phyloP scores from a whole-genome alignment of 140 eudicot genomes.

The Senecio squalidus region DNA sequence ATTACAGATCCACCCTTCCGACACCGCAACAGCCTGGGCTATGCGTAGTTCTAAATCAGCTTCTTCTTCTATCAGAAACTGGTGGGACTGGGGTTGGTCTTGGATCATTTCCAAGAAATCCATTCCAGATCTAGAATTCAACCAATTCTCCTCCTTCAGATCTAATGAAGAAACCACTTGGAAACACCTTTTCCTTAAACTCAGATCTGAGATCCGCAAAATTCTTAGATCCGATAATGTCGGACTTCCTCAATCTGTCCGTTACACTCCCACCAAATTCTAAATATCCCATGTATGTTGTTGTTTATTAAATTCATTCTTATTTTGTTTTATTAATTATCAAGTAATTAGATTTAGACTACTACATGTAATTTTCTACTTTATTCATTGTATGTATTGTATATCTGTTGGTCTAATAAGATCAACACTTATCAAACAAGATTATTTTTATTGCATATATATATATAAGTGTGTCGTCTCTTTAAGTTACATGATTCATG shows the following conservation, averaged over 20 bases:
- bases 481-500: background rate
- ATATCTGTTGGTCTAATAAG: no score
- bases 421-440: no score
- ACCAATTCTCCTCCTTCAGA: conserved; percentile 33
- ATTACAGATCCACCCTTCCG: conserved; percentile 40
- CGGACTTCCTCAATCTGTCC: conserved; percentile 56
- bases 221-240: conserved; percentile 35
- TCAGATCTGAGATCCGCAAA: conserved; percentile 47
- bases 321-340: no score
- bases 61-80: conserved; percentile 29
- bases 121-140: conserved; percentile 55
- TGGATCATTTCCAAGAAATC: conserved; percentile 37
- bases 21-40: conserved; percentile 44
- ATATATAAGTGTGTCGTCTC: background rate
- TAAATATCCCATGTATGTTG: background rate
- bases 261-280: conserved; percentile 29
- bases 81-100: conserved; percentile 48
- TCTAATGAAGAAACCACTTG: conserved; percentile 43
- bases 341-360: no score
- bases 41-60: conserved; percentile 52
- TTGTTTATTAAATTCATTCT: conserved; percentile 9
- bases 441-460: background rate
- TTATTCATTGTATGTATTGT: no score
- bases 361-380: no score
- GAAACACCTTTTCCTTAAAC: conserved; percentile 46